These are phyloP conservation scores for Jacaranda mimosifolia DNA, from an alignment of 257 asterid species.

Conservation along the genomic window DNA sequence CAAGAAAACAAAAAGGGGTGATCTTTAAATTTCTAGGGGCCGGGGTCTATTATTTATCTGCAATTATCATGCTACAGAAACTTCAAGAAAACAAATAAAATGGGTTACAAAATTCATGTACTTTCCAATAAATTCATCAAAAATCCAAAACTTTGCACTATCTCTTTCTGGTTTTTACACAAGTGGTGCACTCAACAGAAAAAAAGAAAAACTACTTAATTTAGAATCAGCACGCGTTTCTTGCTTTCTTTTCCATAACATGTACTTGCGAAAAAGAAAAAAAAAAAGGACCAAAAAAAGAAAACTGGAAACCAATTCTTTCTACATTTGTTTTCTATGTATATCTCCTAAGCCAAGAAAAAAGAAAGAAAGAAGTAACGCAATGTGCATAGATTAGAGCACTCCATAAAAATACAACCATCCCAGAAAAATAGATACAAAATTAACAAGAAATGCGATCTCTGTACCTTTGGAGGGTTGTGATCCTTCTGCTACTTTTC, in stretches of 20 bases:
- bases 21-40: background rate
- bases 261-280: background rate
- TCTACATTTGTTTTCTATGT: conserved; percentile 12
- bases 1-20: conserved; percentile 6
- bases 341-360: conserved; percentile 1
- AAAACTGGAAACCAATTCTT: conserved; percentile 1
- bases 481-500: conserved; percentile 22
- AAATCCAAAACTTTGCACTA: conserved; percentile 25
- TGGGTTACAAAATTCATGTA: conserved; percentile 10
- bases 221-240: background rate
- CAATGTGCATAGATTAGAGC: conserved; percentile 20
- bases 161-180: conserved; percentile 19
- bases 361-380: background rate
- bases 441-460: conserved; percentile 28
- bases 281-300: background rate
- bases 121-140: conserved; percentile 20
- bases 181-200: background rate
- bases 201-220: background rate
- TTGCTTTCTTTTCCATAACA: conserved; percentile 13
- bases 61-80: conserved; percentile 12
- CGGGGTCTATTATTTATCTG: conserved; percentile 1
- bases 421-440: conserved; percentile 21
- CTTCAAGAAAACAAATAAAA: conserved; percentile 30
- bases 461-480: conserved; percentile 39
- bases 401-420: background rate